Evolutionary conservation across 352 stramenopile species (phyloP), one percentile per base, ranked within the genome.

Genomic region (Globisporangium iwayamae): DNA sequence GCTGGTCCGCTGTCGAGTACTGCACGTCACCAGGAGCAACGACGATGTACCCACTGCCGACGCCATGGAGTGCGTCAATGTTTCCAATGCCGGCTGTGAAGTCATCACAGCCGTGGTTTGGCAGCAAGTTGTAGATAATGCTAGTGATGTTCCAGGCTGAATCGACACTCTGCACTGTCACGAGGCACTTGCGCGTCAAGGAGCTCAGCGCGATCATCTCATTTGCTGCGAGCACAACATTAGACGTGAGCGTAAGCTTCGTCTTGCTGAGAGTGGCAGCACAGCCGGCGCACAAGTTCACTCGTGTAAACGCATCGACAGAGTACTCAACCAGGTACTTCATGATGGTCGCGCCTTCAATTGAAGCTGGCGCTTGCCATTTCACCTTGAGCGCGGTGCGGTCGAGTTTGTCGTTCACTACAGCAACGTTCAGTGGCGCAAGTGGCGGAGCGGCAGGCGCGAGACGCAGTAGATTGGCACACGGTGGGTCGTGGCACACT

Each of bases 281-380:
- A 36, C 86, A 95, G 6, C 67, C 74, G 8, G 72, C 58, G 22
- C 86, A 95, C 28, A 90, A 14, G 18, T 53, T 9, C 0, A 74
- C 66, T 1, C 65, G 54, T 3, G 64, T 62, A 66, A 93, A 93
- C 9, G 61, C 70, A 46, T 84, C 71, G 0, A 79, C 79, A 1
- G 86, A 94, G 73, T 91, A 96, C 60, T 97, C 90, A n/a, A 98
- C 73, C 4, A 90, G 34, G 70, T 96, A 98, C 9, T 76, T 68
- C 1, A 63, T 61, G 5, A 98, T 60, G 1, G 70, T 51, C 0
- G 82, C 81, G 6, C 93, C 93, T 50, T 98, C 93, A 8, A 54
- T 67, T 3, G 74, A 84, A 1, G 50, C 54, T 13, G 89, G 81
- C 0, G 78, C 64, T 51, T 89, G 71, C 93, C 94, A 98, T 56